Base-by-base conservation (phyloP, 202 grass and related monocot species). In the Bolboschoenoplectus hybrid region DNA sequence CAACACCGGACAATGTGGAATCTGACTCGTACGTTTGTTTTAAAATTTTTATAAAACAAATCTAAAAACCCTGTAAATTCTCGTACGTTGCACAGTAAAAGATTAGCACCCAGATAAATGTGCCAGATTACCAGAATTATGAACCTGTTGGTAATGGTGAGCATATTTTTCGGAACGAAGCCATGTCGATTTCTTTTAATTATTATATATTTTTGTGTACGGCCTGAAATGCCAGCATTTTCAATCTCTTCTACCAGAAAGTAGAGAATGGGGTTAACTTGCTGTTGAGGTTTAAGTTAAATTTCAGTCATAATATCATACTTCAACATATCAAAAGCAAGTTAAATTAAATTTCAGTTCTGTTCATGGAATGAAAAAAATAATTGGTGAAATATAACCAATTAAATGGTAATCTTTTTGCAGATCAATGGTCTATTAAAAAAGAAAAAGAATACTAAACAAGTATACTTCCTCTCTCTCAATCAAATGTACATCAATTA, bases 401-500 rank as follows among this genome's bases (percentile, higher is more conserved):
- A 46, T 1, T 6, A 68, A 14, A 41, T 39, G 11, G 35, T 16
- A 16, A 10, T 38, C 6, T 46, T 70, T 62, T 74, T 32, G n/a
- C 4, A 51, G 9, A 73, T 49, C 4, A 74, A 74, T 51, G 7
- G 38, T 46, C 16, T 45, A 45, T 49, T 20, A 20, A 73, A 4
- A 49, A 32, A 57, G 40, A 78, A 36, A 38, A 39, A 3, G 9
- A 35, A 2, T 40, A 14, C n/a, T 55, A 56, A 5, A 80, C 41
- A 71, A 64, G 62, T 35, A 26, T 35, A 46, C 1, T 4, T 45
- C 17, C 20, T 2, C 10, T 13, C 41, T 20, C 17, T 19, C 67
- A 19, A 71, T 71, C 38, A 81, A 77, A 67, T 63, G 46, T 32
- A n/a, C 10, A 60, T 86, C 67, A 87, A 2, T 11, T 63, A 66